phyloP scores from a whole-genome alignment of 768 basidiomycete genomes.

The Hygrophorus pudorinus region DNA sequence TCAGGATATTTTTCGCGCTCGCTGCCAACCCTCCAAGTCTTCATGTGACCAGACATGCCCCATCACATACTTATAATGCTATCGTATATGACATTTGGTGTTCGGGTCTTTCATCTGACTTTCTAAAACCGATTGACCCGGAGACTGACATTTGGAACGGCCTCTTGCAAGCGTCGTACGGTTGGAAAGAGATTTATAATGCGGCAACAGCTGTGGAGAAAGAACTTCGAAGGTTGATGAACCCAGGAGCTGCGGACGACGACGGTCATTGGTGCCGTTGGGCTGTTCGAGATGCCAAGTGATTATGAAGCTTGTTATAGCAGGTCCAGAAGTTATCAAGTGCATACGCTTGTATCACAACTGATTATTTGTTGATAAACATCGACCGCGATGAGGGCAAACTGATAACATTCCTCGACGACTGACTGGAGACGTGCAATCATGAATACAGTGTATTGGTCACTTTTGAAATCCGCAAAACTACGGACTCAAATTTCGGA shows the following conservation, averaged over 20 bases:
- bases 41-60: constrained; percentile 4
- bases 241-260: not conserved
- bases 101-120: constrained; percentile 9
- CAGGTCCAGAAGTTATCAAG: too few relatives aligned
- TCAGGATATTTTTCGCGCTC: constrained; percentile 17
- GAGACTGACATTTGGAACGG: not conserved
- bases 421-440: too few relatives aligned
- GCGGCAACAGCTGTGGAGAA: too few relatives aligned
- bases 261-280: not conserved
- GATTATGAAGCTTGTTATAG: too few relatives aligned
- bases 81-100: constrained; percentile 13
- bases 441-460: not conserved
- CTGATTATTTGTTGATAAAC: too few relatives aligned
- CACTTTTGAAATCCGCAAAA: not conserved
- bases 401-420: too few relatives aligned
- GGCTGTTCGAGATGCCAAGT: too few relatives aligned
- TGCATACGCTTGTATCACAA: too few relatives aligned
- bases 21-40: constrained; percentile 8
- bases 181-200: too few relatives aligned
- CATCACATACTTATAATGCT: constrained; percentile 2
- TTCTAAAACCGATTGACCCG: constrained; percentile 6
- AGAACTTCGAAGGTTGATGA: too few relatives aligned
- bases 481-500: constrained; percentile 13
- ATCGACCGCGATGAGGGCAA: too few relatives aligned
- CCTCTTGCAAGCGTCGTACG: too few relatives aligned